These are phyloP conservation scores for Canna indica DNA, from an alignment of 176 grass and related monocot species.

Conservation along the genomic window DNA sequence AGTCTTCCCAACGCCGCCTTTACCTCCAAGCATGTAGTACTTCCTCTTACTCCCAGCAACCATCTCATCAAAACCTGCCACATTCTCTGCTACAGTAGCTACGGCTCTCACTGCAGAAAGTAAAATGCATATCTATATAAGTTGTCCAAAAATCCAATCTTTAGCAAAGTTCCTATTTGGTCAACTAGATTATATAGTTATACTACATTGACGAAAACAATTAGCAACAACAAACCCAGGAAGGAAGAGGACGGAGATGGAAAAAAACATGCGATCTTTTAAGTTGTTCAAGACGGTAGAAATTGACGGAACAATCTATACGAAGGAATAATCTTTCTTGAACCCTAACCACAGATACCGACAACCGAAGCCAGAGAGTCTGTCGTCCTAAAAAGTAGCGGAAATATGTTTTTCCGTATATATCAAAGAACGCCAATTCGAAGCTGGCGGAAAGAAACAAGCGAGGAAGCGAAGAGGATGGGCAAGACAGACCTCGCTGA, in stretches of 20 bases:
- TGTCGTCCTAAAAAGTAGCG: too few relatives aligned
- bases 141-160: constrained; percentile 1
- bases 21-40: constrained; percentile 88
- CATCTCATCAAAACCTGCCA: not conserved
- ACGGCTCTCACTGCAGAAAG: constrained; percentile 9
- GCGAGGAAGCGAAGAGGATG: too few relatives aligned
- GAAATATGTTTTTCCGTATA: too few relatives aligned
- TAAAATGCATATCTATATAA: not conserved
- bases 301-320: too few relatives aligned
- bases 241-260: not conserved
- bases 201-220: not conserved
- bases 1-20: constrained; percentile 83
- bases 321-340: too few relatives aligned
- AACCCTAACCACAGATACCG: too few relatives aligned
- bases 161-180: not conserved
- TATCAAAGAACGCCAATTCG: too few relatives aligned
- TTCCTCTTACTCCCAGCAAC: constrained; percentile 30
- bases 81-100: not conserved
- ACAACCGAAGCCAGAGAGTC: too few relatives aligned
- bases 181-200: not conserved
- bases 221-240: not conserved
- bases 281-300: too few relatives aligned
- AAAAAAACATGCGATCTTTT: not conserved
- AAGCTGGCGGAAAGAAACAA: too few relatives aligned
- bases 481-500: too few relatives aligned